These are phyloP conservation scores for Mucor circinelloides DNA, from an alignment of 371 early-diverging fungal species.

Conservation along the genomic window DNA sequence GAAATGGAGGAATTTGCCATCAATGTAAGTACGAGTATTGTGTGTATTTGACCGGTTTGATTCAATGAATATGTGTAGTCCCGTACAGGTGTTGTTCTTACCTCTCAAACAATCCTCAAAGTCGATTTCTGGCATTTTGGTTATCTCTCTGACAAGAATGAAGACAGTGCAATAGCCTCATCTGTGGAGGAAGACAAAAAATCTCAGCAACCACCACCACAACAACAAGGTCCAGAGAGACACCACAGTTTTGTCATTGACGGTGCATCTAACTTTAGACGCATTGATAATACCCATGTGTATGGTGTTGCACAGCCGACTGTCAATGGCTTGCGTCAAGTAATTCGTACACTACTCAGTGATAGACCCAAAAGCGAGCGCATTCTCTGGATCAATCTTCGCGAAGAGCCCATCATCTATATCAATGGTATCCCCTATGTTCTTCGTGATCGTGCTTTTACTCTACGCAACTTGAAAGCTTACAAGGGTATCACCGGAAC, in stretches of 20 bases:
- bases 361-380: conserved; percentile 31
- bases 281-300: conserved; percentile 44
- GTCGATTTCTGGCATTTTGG: conserved; percentile 67
- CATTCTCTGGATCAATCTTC: conserved; percentile 73
- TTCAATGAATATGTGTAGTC: conserved; percentile 32
- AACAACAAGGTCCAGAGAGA: conserved; percentile 14
- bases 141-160: conserved; percentile 18
- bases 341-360: conserved; percentile 37
- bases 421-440: conserved; percentile 78
- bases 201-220: neutral
- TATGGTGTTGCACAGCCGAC: conserved; percentile 79
- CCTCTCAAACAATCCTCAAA: conserved; percentile 72
- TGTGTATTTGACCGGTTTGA: neutral
- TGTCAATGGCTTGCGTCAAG: conserved; percentile 60
- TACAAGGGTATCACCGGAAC: conserved; percentile 70
- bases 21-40: conserved; percentile 42
- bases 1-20: conserved; percentile 66
- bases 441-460: conserved; percentile 66
- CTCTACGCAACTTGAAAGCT: conserved; percentile 68
- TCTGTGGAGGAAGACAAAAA: conserved; percentile 6
- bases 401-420: conserved; percentile 80
- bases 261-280: conserved; percentile 54
- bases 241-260: conserved; percentile 44
- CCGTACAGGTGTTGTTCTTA: conserved; percentile 67
- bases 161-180: neutral